Base-by-base conservation (phyloP, 805 yeast genomes). In the Metschnikowia lachancei region DNA sequence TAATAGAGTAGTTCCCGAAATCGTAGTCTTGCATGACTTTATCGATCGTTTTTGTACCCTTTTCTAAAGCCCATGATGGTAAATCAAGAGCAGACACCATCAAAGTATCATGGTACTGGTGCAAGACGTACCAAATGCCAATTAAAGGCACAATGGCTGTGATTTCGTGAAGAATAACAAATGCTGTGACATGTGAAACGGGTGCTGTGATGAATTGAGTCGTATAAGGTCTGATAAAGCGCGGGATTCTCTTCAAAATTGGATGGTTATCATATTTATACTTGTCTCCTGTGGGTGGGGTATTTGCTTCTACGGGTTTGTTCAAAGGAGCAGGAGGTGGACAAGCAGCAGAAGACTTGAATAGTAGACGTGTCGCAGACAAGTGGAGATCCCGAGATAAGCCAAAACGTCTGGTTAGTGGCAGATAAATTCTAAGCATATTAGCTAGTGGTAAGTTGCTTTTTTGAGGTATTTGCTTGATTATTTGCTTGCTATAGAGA, bases 71-170 rank as follows among this genome's bases (percentile, higher is more conserved):
- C 81, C 81, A 77, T 3, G 77, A 72, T 0, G 88, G 85, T 24
- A 80, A 56, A 44, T 77, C 82, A 8, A 76, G 54, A 2, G 53
- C 43, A 1, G 86, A 84, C 2, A 49, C 40, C 59, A 54, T 53
- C 9, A 78, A 60, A 41, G 74, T 65, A 44, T 78, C 78, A 34
- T 75, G 66, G 43, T 68, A 69, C 49, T 77, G 72, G 63, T 85
- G 85, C 51, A 87, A 73, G 1, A 72, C 52, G 56, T 80, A 85
- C 90, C 92, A 85, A 2, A 85, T 54, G 0, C 81, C 82, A 33
- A 85, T 67, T 40, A 87, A 67, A 1, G 95, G 95, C 24, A 77
- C 75, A 2, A 87, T 72, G 2, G 95, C 95, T 0, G 91, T 75
- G 35, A 87, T 52, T 58, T 87, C 95, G 58, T 87, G 95, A 12